These are phyloP conservation scores for Scheffersomyces lignosus DNA, from an alignment of 805 yeast species.

Conservation along the genomic window DNA sequence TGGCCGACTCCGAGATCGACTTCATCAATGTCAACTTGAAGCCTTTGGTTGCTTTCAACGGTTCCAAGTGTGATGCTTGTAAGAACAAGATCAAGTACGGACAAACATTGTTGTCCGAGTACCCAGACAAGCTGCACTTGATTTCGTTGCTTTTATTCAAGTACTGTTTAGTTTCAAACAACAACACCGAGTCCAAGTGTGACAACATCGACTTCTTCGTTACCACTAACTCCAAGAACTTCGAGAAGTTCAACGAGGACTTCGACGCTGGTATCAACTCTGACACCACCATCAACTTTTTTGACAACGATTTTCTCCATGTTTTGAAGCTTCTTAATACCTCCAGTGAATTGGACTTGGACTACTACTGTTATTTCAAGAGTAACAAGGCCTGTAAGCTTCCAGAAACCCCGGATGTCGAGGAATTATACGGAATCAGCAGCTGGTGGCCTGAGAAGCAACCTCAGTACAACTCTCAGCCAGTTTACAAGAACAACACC, in stretches of 20 bases:
- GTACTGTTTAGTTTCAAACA: constrained; percentile 30
- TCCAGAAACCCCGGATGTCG: constrained; percentile 53
- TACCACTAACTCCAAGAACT: constrained; percentile 25
- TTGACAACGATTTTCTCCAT: constrained; percentile 40
- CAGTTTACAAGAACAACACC: constrained; percentile 23
- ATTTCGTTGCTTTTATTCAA: constrained; percentile 35
- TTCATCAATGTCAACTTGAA: constrained; percentile 27
- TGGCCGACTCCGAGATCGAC: constrained; percentile 26
- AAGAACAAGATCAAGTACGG: constrained; percentile 35
- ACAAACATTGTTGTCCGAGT: constrained; percentile 20
- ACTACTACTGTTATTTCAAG: constrained; percentile 56
- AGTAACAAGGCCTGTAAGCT: constrained; percentile 43
- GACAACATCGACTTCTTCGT: constrained; percentile 38
- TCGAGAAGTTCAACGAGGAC: constrained; percentile 6
- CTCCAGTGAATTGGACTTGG: constrained; percentile 36
- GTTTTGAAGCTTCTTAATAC: constrained; percentile 35
- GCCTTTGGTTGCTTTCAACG: constrained; percentile 29
- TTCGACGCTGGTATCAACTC: constrained; percentile 24
- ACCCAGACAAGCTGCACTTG: constrained; percentile 36
- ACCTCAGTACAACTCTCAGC: constrained; percentile 23
- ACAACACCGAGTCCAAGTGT: constrained; percentile 30
- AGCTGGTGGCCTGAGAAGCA: constrained; percentile 40
- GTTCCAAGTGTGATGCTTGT: constrained; percentile 35
- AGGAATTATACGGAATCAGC: constrained; percentile 32
- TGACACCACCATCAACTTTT: constrained; percentile 31